phyloP scores from a whole-genome alignment of 768 basidiomycete genomes.

The Tremella yokohamensis region DNA sequence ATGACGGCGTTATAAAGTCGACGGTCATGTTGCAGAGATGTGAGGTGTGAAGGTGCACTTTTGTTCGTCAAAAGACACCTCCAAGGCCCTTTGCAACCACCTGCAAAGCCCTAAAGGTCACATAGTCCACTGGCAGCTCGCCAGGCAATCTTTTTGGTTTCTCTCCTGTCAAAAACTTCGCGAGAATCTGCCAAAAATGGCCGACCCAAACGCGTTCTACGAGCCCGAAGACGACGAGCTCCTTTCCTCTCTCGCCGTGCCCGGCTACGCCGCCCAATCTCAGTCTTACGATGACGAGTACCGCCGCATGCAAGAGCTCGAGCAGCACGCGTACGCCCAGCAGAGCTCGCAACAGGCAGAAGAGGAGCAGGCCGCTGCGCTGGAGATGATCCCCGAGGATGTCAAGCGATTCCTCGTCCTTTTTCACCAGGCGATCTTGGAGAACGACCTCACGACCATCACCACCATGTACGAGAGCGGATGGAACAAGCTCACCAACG shows the following conservation, averaged over 20 bases:
- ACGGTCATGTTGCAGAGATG: too few species aligned
- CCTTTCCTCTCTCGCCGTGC: constrained; percentile 37
- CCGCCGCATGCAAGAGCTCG: constrained; percentile 34
- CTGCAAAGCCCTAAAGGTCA: too few species aligned
- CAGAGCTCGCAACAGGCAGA: constrained; percentile 14
- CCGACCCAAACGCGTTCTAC: constrained; percentile 47
- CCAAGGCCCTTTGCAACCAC: too few species aligned
- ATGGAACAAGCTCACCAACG: constrained; percentile 76
- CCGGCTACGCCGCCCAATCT: constrained; percentile 14
- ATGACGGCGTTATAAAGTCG: too few species aligned
- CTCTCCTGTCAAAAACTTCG: too few species aligned
- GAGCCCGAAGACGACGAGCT: constrained; percentile 46
- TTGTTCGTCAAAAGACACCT: too few species aligned
- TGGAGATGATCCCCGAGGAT: constrained; percentile 31
- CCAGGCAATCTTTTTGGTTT: too few species aligned
- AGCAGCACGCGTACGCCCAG: constrained; percentile 36
- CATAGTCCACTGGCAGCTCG: too few species aligned
- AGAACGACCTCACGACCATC: constrained; percentile 87
- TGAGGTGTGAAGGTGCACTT: too few species aligned
- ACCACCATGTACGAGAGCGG: constrained; percentile 92
- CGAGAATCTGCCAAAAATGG: constrained; percentile 24
- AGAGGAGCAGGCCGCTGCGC: constrained; percentile 32
- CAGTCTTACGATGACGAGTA: constrained; percentile 36
- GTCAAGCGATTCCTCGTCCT: constrained; percentile 73
- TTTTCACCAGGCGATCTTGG: constrained; percentile 86